Conservation (phyloP, 2,329 filamentous ascomycete genomes). For the Rutstroemia sp. region DNA sequence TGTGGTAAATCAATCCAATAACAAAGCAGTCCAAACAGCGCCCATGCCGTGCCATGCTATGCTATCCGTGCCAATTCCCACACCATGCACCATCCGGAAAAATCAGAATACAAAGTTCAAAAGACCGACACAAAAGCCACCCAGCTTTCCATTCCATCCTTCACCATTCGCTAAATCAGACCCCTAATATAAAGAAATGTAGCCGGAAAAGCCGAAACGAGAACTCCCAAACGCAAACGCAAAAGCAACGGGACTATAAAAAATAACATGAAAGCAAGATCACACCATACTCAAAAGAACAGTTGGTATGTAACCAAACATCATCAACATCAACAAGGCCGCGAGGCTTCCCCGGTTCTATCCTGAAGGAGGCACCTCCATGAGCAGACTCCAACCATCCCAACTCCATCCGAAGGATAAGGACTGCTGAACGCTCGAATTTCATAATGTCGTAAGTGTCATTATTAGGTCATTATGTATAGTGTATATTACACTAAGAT, state of each 20-base stretch:
- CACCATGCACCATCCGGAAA: too few relatives aligned
- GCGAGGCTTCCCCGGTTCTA: constrained; percentile 2
- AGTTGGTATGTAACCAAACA: constrained; percentile 5
- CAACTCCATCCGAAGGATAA: neutral
- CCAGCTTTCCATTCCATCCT: neutral
- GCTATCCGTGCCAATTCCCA: too few relatives aligned
- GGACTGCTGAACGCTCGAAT: constrained; percentile 2
- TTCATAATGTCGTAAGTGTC: constrained; percentile 16
- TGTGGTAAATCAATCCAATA: neutral
- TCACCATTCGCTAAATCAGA: neutral
- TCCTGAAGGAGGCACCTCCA: neutral
- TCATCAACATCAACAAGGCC: constrained; percentile 6
- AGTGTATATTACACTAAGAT: constrained; percentile 11
- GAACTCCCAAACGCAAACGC: neutral
- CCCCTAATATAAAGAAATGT: neutral
- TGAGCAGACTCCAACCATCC: constrained; percentile 1
- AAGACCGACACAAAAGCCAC: neutral
- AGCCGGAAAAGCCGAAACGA: neutral
- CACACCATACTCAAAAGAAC: constrained; percentile 1
- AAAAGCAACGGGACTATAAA: constrained; percentile 1
- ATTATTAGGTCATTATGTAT: constrained; percentile 11
- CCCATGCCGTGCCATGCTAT: too few relatives aligned
- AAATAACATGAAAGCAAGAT: neutral
- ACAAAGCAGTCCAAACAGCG: neutral
- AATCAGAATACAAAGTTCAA: too few relatives aligned